Conservation (phyloP, 768 basidiomycete species). For the Lentinula detonsa region DNA sequence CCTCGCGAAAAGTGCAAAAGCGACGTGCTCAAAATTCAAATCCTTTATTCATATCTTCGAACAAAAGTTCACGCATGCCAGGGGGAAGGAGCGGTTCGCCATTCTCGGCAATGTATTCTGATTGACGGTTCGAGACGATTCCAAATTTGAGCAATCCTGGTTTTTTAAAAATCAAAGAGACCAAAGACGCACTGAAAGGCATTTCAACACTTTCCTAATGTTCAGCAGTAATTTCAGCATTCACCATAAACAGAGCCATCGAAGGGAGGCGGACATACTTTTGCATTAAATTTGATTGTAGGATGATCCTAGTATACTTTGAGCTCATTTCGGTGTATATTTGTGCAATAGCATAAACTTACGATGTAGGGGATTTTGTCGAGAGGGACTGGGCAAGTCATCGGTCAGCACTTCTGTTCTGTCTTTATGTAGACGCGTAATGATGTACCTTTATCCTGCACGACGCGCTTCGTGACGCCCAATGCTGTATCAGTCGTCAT, state of each 20-base stretch:
- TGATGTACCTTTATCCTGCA: conserved; percentile 57
- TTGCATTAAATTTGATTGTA: conserved; percentile 79
- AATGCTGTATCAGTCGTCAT: conserved; percentile 99
- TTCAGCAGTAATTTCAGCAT: neutral
- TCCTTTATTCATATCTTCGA: conserved; percentile 80
- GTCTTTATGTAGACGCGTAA: neutral
- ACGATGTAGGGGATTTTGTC: conserved; percentile 71
- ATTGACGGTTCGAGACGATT: neutral
- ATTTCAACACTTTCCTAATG: conserved; percentile 84
- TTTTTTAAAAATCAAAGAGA: neutral
- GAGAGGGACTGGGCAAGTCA: conserved; percentile 44
- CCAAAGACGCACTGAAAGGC: conserved; percentile 76
- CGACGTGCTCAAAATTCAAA: conserved; percentile 61
- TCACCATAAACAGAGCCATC: neutral
- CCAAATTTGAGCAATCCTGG: neutral
- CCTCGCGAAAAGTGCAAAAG: no score
- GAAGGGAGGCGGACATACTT: conserved; percentile 14
- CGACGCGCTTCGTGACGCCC: conserved; percentile 81
- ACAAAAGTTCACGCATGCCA: conserved; percentile 83
- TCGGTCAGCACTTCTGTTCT: neutral
- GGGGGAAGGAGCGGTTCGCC: conserved; percentile 74
- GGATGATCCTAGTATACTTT: conserved; percentile 65
- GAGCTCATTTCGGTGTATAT: no score
- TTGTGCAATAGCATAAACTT: conserved; percentile 16
- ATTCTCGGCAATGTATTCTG: conserved; percentile 44